A percentile compares a stretch with the other conserved stretches of the same genome.
Evolutionary conservation across 1,139 yeast genomes (phyloP).

Genomic region (Martiniozyma asiatica): DNA sequence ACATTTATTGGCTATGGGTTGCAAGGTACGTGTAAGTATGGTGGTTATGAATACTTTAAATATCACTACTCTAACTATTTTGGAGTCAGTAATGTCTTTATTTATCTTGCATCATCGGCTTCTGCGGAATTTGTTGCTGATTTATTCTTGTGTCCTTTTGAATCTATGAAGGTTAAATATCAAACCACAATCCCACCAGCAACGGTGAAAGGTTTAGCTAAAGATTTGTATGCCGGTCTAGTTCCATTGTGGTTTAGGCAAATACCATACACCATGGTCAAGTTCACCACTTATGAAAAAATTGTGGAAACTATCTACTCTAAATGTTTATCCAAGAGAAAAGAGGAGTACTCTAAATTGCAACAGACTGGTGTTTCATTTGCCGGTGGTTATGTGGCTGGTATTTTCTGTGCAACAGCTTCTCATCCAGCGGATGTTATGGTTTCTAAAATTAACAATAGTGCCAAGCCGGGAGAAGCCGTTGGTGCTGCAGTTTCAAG

Average conservation of each 20-base stretch:
- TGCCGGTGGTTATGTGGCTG: conserved; percentile 91
- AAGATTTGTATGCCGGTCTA: conserved; percentile 74
- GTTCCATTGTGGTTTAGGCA: conserved; percentile 91
- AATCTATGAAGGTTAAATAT: conserved; percentile 84
- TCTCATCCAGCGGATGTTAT: conserved; percentile 97
- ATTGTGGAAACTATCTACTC: conserved; percentile 63
- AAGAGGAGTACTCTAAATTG: conserved; percentile 39
- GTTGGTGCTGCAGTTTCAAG: conserved; percentile 54
- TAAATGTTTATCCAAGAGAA: conserved; percentile 31
- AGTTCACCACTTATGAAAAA: conserved; percentile 86
- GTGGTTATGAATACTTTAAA: conserved; percentile 85
- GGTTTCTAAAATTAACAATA: conserved; percentile 85
- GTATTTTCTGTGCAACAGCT: conserved; percentile 86
- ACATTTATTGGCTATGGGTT: conserved; percentile 83
- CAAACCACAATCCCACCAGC: conserved; percentile 83
- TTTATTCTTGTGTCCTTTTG: conserved; percentile 80
- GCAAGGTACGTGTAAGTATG: conserved; percentile 96
- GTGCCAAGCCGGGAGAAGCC: conserved; percentile 54
- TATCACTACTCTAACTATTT: conserved; percentile 56
- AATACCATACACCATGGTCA: conserved; percentile 93
- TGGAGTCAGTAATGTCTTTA: conserved; percentile 62
- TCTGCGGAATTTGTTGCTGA: conserved; percentile 91
- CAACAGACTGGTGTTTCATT: conserved; percentile 92
- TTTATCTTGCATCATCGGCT: conserved; percentile 78
- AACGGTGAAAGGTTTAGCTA: conserved; percentile 18